A percentile compares a stretch with the other conserved stretches of the same genome.
Conservation (phyloP, 2,329 filamentous ascomycete species). For the Ascochyta clinopodiicola region DNA sequence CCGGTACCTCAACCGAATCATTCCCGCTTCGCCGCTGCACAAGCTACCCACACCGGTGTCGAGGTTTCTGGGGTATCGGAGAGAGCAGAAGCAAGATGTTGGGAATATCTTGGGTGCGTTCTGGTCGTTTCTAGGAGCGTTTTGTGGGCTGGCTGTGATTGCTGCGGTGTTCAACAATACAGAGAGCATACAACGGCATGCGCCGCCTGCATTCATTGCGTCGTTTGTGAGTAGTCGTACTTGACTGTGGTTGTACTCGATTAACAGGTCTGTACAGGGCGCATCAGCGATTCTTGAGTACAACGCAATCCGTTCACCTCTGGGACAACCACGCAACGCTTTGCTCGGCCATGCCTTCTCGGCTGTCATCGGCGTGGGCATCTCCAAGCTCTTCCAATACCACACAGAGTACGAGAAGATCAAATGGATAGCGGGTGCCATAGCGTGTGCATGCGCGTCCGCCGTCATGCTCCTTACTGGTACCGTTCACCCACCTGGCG, state of each 20-base stretch:
- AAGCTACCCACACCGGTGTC: conserved; percentile 70
- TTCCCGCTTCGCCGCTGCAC: conserved; percentile 70
- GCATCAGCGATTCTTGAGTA: conserved; percentile 58
- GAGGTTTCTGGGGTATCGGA: conserved; percentile 65
- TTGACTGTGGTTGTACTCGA: background rate
- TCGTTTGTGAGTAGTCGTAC: conserved; percentile 43
- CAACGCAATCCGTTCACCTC: conserved; percentile 54
- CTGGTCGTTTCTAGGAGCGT: conserved; percentile 53
- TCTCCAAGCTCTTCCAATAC: conserved; percentile 55
- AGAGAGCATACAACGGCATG: conserved; percentile 43
- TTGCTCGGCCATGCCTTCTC: conserved; percentile 55
- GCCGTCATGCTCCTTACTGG: conserved; percentile 56
- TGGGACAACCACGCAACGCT: conserved; percentile 56
- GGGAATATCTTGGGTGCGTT: conserved; percentile 51
- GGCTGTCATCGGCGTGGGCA: conserved; percentile 53
- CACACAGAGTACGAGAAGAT: conserved; percentile 47
- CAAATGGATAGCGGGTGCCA: conserved; percentile 54
- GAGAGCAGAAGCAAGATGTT: conserved; percentile 47
- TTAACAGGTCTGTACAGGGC: conserved; percentile 39
- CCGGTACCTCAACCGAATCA: conserved; percentile 71
- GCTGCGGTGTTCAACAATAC: conserved; percentile 52
- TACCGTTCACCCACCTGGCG: conserved; percentile 59
- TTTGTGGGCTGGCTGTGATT: conserved; percentile 53
- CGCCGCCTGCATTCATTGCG: conserved; percentile 55
- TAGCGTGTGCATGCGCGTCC: conserved; percentile 53